phyloP scores from a whole-genome alignment of 1,139 yeast genomes.

The Lodderomyces beijingensis region DNA sequence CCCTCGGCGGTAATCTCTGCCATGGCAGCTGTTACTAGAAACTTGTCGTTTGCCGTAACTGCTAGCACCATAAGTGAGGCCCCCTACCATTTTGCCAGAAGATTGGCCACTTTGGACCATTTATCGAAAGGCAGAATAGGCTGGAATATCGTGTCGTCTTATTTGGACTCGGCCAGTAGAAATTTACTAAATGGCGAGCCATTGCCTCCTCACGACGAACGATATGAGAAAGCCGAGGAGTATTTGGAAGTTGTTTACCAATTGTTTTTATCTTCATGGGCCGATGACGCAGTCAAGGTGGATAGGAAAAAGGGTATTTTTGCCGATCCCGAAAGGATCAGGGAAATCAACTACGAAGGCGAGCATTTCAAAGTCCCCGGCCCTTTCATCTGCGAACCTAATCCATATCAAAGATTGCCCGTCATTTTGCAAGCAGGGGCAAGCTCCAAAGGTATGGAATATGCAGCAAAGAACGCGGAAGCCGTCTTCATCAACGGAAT shows the following conservation, averaged over 20 bases:
- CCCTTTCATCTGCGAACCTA: slow-evolving; percentile 39
- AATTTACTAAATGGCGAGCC: slow-evolving; percentile 30
- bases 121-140: slow-evolving; percentile 43
- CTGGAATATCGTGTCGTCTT: slow-evolving; percentile 42
- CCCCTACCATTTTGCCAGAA: slow-evolving; percentile 42
- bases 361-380: slow-evolving; percentile 39
- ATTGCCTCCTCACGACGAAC: slow-evolving; percentile 36
- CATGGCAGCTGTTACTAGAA: slow-evolving; percentile 40
- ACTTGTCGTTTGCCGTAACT: slow-evolving; percentile 36
- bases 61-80: slow-evolving; percentile 42
- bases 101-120: slow-evolving; percentile 40
- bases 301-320: slow-evolving; percentile 24
- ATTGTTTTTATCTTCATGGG: slow-evolving; percentile 39
- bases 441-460: slow-evolving; percentile 34
- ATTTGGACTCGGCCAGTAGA: slow-evolving; percentile 38
- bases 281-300: slow-evolving; percentile 37
- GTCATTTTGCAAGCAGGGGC: slow-evolving; percentile 46
- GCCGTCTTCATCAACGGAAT: slow-evolving; percentile 30
- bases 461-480: slow-evolving; percentile 44
- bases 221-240: slow-evolving; percentile 41
- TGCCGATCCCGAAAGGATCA: slow-evolving; percentile 16
- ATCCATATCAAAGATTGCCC: slow-evolving; percentile 38
- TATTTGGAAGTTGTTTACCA: slow-evolving; percentile 38
- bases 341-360: slow-evolving; percentile 29
- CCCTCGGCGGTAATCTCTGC: slow-evolving; percentile 38